A percentile compares a stretch with the other conserved stretches of the same genome.
Evolutionary conservation across 2,329 filamentous ascomycete genomes (phyloP).

Genomic region (Claviceps purpurea): DNA sequence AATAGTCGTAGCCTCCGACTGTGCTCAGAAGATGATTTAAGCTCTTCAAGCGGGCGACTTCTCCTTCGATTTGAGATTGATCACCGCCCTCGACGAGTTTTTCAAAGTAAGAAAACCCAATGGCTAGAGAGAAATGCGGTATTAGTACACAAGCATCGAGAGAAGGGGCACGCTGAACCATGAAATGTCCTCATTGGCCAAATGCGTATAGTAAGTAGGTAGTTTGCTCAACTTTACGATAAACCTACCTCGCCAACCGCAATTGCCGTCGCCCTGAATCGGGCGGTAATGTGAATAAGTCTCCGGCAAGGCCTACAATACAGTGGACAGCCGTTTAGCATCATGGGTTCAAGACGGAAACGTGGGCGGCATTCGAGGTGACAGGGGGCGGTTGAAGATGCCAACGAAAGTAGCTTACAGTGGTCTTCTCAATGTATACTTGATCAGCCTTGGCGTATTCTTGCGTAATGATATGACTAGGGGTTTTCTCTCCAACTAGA

Average conservation of each 20-base stretch:
- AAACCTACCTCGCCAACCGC: slow-evolving; percentile 86
- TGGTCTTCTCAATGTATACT: slow-evolving; percentile 74
- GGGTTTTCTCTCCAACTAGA: slow-evolving; percentile 64
- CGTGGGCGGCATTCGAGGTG: too few relatives aligned
- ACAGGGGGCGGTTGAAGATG: not conserved
- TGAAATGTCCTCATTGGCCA: not conserved
- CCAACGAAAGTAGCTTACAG: slow-evolving; percentile 39
- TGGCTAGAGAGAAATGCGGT: slow-evolving; percentile 41
- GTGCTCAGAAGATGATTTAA: slow-evolving; percentile 58
- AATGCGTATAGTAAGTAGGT: not conserved
- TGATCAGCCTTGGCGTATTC: slow-evolving; percentile 85
- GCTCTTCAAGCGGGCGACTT: slow-evolving; percentile 57
- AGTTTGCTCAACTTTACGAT: slow-evolving; percentile 4
- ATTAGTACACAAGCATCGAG: not conserved
- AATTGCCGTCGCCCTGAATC: slow-evolving; percentile 86
- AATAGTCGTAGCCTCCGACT: slow-evolving; percentile 56
- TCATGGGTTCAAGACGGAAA: not conserved
- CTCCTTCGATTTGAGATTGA: slow-evolving; percentile 49
- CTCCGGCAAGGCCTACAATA: slow-evolving; percentile 55
- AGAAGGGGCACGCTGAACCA: not conserved
- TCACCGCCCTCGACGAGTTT: slow-evolving; percentile 58
- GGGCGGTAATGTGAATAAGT: slow-evolving; percentile 81
- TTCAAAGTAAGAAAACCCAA: slow-evolving; percentile 90
- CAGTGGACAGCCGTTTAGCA: slow-evolving; percentile 7
- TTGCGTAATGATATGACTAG: slow-evolving; percentile 63